These are phyloP conservation scores for Aspergillus udagawae DNA, from an alignment of 2,329 filamentous ascomycete genomes.

Conservation along the genomic window DNA sequence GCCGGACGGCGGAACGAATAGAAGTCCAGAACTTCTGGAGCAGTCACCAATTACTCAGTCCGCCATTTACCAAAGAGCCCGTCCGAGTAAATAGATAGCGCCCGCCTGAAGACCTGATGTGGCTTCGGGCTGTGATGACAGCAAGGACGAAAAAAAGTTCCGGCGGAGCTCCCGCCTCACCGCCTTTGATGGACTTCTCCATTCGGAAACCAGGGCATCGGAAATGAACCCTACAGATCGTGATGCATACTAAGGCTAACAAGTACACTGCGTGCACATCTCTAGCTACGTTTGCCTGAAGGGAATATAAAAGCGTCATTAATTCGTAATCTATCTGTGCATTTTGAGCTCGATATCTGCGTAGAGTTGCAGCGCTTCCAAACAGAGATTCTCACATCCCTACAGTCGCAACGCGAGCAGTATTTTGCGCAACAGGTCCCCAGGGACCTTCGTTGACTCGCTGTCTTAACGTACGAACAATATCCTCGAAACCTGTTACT, in stretches of 20 bases:
- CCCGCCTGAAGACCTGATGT: neutral
- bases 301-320: neutral
- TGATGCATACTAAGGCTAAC: neutral
- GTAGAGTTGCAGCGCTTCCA: neutral
- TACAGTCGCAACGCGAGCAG: constrained; percentile 34
- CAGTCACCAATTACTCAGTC: neutral
- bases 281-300: neutral
- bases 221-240: constrained; percentile 1
- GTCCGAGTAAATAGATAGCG: neutral
- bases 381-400: constrained; percentile 21
- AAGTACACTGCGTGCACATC: too few species aligned
- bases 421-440: constrained; percentile 32
- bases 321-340: neutral
- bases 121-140: neutral
- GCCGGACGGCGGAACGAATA: neutral
- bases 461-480: constrained; percentile 36
- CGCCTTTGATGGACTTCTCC: constrained; percentile 14
- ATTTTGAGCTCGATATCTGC: neutral
- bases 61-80: neutral
- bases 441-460: constrained; percentile 41
- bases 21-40: neutral
- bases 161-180: constrained; percentile 16
- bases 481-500: constrained; percentile 36
- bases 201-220: constrained; percentile 11
- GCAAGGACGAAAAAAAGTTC: constrained; percentile 20